Base-by-base conservation (phyloP, 352 stramenopile species). In the Globisporangium spinosum region DNA sequence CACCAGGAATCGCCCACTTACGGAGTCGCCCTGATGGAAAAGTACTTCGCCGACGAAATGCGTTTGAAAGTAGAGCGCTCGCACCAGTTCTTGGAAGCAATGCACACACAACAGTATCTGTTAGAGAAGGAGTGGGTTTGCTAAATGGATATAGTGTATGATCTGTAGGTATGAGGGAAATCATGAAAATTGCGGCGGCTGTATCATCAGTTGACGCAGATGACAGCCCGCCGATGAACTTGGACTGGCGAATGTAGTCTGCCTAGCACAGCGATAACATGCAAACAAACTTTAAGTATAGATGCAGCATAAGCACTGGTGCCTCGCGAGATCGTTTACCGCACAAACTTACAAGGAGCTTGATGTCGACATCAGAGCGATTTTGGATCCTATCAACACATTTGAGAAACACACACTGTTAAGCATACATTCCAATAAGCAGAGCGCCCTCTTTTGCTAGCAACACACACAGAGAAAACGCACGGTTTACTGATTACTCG, bases 291-390 rank as follows among this genome's bases (percentile, higher is more conserved):
- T 15, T 12, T 70, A 2, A 45, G 17, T n/a, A 27, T 6, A 8
- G 32, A 54, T 2, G 27, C 13, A 13, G 13, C 8, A 7, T 6
- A 40, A 35, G 7, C 55, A 55, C 2, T 27, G 7, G 0, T 29
- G 38, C 0, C 15, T 49, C 64, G 32, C 23, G 20, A 34, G 20
- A 13, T 10, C 2, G 34, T 34, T 34, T 13, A 4, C 35, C 35
- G 12, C 1, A 51, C 8, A 34, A 8, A 59, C 64, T 22, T 62
- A 87, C 77, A 63, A 87, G 51, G 8, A 87, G 61, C 64, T 85
- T 87, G 40, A 85, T 62, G 62, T 85, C 79, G 20, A 83, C 45
- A n/a, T 85, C 77, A 3, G 71, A 77, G 29, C 79, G 71, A 32
- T 76, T 73, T 40, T 82, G 68, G 47, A 82, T 75, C 13, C 77